These are phyloP conservation scores for Candida insectorum DNA, from an alignment of 805 yeast genomes.

Conservation along the genomic window DNA sequence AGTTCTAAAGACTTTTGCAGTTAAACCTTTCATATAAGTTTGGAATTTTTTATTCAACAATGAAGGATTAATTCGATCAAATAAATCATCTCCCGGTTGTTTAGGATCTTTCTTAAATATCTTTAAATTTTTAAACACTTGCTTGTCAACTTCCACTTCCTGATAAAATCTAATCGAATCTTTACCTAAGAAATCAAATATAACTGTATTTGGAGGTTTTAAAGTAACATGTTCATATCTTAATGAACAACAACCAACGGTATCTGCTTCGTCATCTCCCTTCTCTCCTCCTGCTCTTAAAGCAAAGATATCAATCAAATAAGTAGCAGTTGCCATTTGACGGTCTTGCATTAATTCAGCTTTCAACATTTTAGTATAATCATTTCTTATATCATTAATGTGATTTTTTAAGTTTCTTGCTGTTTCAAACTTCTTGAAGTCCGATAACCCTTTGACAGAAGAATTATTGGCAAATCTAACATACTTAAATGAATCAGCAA, in stretches of 20 bases:
- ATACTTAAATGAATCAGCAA: constrained; percentile 77
- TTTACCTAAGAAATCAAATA: constrained; percentile 92
- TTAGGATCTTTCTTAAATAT: constrained; percentile 89
- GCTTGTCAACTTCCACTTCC: constrained; percentile 88
- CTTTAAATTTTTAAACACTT: constrained; percentile 83
- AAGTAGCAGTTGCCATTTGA: constrained; percentile 92
- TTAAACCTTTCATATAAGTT: constrained; percentile 85
- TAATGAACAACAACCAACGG: constrained; percentile 95
- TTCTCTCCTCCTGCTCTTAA: constrained; percentile 98
- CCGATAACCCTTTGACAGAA: constrained; percentile 86
- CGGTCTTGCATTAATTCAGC: constrained; percentile 78
- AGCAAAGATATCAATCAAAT: constrained; percentile 88
- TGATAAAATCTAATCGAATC: constrained; percentile 90
- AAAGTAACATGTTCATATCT: constrained; percentile 86
- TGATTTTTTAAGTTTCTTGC: constrained; percentile 80
- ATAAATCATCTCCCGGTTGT: constrained; percentile 86
- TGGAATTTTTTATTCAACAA: constrained; percentile 83
- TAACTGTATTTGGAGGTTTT: constrained; percentile 79
- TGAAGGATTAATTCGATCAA: constrained; percentile 85
- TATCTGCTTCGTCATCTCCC: constrained; percentile 95
- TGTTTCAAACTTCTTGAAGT: constrained; percentile 87
- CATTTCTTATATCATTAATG: constrained; percentile 69
- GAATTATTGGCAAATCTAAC: constrained; percentile 91
- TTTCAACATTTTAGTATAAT: constrained; percentile 67
- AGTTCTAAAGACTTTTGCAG: constrained; percentile 97